Evolutionary conservation across 768 basidiomycete species (phyloP).

Genomic region (Udeniomyces megalosporus): DNA sequence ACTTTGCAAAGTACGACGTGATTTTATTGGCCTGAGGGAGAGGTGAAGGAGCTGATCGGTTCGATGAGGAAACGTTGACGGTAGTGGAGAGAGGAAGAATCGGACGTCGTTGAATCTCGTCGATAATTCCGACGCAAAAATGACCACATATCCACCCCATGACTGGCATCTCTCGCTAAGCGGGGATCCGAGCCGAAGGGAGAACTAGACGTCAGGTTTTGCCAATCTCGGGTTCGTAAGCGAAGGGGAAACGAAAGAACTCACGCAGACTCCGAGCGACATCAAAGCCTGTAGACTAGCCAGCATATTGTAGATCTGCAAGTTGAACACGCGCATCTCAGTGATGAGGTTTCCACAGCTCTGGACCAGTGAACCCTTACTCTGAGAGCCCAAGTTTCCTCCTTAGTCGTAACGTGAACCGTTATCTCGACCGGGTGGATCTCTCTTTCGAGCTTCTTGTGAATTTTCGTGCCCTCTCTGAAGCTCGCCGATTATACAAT

Average conservation of each 20-base stretch:
- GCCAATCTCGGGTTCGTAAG: no score
- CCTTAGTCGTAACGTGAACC: background rate
- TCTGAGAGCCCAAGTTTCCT: slow-evolving; percentile 10
- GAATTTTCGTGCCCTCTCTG: slow-evolving; percentile 7
- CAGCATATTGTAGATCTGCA: slow-evolving; percentile 6
- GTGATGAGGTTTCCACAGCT: background rate
- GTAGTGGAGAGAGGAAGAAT: background rate
- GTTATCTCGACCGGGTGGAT: slow-evolving; percentile 12
- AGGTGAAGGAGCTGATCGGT: background rate
- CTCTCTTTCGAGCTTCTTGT: slow-evolving; percentile 7
- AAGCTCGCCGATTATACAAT: background rate
- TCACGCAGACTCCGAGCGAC: slow-evolving; percentile 8
- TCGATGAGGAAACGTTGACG: background rate
- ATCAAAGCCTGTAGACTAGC: slow-evolving; percentile 7
- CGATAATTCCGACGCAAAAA: slow-evolving; percentile 9
- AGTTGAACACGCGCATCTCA: background rate
- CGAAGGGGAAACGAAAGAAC: background rate
- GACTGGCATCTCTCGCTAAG: slow-evolving; percentile 15
- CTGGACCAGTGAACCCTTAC: background rate
- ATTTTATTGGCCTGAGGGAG: background rate
- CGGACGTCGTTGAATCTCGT: slow-evolving; percentile 12
- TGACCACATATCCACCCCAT: slow-evolving; percentile 12
- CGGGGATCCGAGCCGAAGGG: no score
- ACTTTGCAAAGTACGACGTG: slow-evolving; percentile 3
- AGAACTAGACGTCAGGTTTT: no score